Percentiles rank a stretch among this genome's conserved stretches.
These are phyloP conservation scores for Aspergillus sp. DNA, from an alignment of 2,329 filamentous ascomycete genomes.

Conservation along the genomic window DNA sequence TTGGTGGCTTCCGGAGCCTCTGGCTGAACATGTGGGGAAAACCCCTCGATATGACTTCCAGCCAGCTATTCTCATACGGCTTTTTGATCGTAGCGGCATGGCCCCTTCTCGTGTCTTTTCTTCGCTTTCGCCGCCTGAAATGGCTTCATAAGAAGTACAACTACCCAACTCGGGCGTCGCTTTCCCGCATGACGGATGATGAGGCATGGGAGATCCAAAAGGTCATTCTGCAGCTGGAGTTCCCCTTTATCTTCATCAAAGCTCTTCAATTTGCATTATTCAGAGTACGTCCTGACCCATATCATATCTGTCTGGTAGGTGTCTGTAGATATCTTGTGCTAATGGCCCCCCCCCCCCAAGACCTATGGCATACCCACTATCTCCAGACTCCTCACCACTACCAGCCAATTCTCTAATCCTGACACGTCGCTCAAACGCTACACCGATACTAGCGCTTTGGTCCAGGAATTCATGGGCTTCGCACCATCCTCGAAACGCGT, in stretches of 20 bases:
- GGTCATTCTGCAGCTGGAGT: conserved; percentile 51
- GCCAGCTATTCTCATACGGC: conserved; percentile 21
- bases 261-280: conserved; percentile 60
- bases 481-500: conserved; percentile 44
- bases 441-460: conserved; percentile 50
- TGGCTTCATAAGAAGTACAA: conserved; percentile 41
- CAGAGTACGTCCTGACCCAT: conserved; percentile 38
- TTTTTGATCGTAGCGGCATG: conserved; percentile 23
- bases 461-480: conserved; percentile 49
- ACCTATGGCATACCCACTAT: conserved; percentile 59
- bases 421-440: conserved; percentile 53
- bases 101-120: conserved; percentile 23
- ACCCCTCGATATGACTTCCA: neutral
- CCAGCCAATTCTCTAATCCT: conserved; percentile 47
- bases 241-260: conserved; percentile 52
- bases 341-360: conserved; percentile 22
- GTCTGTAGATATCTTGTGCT: conserved; percentile 3
- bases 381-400: conserved; percentile 48
- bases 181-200: conserved; percentile 53
- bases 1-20: too few species aligned
- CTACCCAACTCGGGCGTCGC: conserved; percentile 45
- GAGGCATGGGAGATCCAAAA: conserved; percentile 52
- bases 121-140: conserved; percentile 35
- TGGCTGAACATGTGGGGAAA: too few species aligned
- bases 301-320: neutral